Evolutionary conservation across 2,329 filamentous ascomycete genomes (phyloP).

Genomic region (Ustulina deusta): DNA sequence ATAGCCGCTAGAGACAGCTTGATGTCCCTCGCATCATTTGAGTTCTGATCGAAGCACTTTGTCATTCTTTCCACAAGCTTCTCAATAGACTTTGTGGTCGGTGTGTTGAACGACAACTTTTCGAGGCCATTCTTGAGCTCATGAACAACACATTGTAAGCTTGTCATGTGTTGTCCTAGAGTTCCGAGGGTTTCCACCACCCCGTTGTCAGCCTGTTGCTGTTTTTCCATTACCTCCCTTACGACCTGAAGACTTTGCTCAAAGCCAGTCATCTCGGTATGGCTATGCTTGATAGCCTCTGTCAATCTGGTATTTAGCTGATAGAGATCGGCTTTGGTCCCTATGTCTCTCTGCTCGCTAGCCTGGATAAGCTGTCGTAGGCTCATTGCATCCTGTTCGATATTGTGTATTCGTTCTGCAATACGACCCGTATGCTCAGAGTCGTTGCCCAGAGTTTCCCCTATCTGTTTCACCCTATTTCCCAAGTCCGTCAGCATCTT

Average conservation of each 20-base stretch:
- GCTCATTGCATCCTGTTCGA: conserved; percentile 26
- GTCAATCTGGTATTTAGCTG: conserved; percentile 16
- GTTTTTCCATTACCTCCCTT: conserved; percentile 14
- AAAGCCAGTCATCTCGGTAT: not conserved
- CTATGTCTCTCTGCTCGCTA: not conserved
- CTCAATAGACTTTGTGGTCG: not conserved
- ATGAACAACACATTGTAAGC: conserved; percentile 4
- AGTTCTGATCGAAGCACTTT: not conserved
- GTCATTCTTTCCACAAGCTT: conserved; percentile 18
- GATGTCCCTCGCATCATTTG: not conserved
- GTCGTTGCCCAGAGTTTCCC: not conserved
- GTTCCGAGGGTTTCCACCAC: not conserved
- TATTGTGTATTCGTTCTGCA: conserved; percentile 7
- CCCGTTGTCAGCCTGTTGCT: conserved; percentile 1
- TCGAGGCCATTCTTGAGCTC: conserved; percentile 4
- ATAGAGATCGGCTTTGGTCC: not conserved
- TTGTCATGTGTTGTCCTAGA: conserved; percentile 2
- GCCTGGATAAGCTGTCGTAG: conserved; percentile 27
- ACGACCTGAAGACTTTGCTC: conserved; percentile 12
- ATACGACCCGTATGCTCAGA: conserved; percentile 12
- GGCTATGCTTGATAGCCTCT: conserved; percentile 14
- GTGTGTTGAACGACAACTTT: not conserved
- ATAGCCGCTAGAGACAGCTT: conserved; percentile 1
- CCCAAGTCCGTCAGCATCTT: conserved; percentile 25
- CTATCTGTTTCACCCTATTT: conserved; percentile 16